Evolutionary conservation across 176 grass and related monocot genomes (phyloP).

Genomic region (Hyparrhenia diplandra): DNA sequence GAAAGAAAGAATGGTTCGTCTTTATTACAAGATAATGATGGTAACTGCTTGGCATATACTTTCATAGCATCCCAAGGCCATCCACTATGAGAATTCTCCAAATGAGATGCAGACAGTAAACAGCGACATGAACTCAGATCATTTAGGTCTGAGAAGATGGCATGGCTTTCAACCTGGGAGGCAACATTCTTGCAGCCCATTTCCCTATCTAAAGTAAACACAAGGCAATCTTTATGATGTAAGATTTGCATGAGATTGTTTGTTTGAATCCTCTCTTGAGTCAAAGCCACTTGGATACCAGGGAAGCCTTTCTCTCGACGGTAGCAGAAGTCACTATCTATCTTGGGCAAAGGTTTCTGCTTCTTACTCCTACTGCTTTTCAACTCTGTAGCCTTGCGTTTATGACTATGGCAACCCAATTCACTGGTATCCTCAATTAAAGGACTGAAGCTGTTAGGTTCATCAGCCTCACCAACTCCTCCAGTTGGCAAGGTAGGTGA

Average conservation of each 20-base stretch:
- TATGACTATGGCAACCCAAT: slow-evolving; percentile 23
- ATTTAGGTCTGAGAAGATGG: neutral
- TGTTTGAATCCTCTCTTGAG: slow-evolving; percentile 40
- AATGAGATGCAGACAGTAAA: slow-evolving; percentile 31
- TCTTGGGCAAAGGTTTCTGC: slow-evolving; percentile 49
- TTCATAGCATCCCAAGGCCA: slow-evolving; percentile 71
- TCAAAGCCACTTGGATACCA: slow-evolving; percentile 67
- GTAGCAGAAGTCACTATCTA: slow-evolving; percentile 48
- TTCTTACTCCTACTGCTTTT: slow-evolving; percentile 49
- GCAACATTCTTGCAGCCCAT: slow-evolving; percentile 19
- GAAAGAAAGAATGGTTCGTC: slow-evolving; percentile 41
- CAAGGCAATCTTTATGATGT: slow-evolving; percentile 37
- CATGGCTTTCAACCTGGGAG: slow-evolving; percentile 12
- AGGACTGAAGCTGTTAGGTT: slow-evolving; percentile 38
- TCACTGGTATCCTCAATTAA: slow-evolving; percentile 25
- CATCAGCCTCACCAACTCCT: slow-evolving; percentile 84
- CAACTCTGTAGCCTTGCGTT: slow-evolving; percentile 48
- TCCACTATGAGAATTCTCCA: slow-evolving; percentile 44
- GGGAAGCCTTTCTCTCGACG: slow-evolving; percentile 89
- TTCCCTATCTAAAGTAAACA: slow-evolving; percentile 34
- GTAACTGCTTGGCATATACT: slow-evolving; percentile 43
- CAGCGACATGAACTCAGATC: slow-evolving; percentile 30
- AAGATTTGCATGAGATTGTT: slow-evolving; percentile 4
- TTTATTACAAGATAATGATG: slow-evolving; percentile 22
- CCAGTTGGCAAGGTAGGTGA: slow-evolving; percentile 60